phyloP scores from a whole-genome alignment of 2,329 filamentous ascomycete species.

The Bipolaris zeicola region DNA sequence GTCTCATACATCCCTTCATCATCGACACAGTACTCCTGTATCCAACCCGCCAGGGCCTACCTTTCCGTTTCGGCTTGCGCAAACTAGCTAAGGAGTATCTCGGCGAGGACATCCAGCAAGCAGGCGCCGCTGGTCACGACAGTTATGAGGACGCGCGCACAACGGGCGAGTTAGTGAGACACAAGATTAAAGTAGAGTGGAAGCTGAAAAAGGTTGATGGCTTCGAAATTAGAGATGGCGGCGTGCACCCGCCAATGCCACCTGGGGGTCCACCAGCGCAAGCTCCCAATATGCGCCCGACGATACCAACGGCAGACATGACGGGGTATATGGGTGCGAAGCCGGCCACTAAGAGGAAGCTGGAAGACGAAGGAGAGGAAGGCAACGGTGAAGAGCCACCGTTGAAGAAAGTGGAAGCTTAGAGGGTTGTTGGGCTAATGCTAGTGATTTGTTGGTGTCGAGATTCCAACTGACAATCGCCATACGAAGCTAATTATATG shows the following conservation, averaged over 20 bases:
- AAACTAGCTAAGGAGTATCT: constrained; percentile 72
- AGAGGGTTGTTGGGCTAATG: neutral
- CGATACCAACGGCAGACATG: constrained; percentile 8
- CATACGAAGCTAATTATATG: neutral
- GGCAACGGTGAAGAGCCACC: neutral
- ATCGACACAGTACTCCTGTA: constrained; percentile 87
- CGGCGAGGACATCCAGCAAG: constrained; percentile 77
- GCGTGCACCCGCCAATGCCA: constrained; percentile 40
- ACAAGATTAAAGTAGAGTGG: constrained; percentile 74
- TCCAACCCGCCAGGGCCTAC: constrained; percentile 77
- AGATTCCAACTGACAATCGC: neutral
- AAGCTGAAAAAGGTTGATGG: constrained; percentile 67
- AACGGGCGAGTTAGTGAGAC: constrained; percentile 81
- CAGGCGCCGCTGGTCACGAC: constrained; percentile 75
- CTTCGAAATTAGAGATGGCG: constrained; percentile 58
- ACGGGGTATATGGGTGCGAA: constrained; percentile 11
- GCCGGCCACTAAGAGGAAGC: constrained; percentile 33
- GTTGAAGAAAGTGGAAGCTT: constrained; percentile 7
- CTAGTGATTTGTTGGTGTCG: neutral
- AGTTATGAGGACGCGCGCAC: constrained; percentile 89
- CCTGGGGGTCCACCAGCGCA: constrained; percentile 22
- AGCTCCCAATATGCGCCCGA: constrained; percentile 17
- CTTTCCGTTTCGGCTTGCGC: constrained; percentile 78
- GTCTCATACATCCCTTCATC: constrained; percentile 82
- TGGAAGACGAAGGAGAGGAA: constrained; percentile 9